Base-by-base conservation (phyloP, 2,329 filamentous ascomycete species). In the Neofusicoccum laricinum region DNA sequence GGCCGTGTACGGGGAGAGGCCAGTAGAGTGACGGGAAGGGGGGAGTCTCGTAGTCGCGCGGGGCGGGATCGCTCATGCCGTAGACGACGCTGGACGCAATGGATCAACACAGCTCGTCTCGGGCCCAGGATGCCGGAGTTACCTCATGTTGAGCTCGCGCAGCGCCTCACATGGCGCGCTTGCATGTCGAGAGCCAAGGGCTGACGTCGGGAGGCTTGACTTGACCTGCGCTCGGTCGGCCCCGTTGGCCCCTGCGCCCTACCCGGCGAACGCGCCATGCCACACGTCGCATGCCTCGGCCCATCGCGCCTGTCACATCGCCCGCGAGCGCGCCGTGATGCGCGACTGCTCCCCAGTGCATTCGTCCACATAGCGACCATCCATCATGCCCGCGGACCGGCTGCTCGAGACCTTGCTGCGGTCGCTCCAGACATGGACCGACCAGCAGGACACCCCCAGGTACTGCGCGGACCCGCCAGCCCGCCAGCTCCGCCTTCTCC, bases 21-120 rank as follows among this genome's bases (percentile, higher is more conserved):
- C 91, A 90, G 79, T 92, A 92, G 66, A 97, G 87, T 41, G 90
- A 91, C 1, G 93, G 93, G 73, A 96, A 97, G 4, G 81, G 75
- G 19, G 92, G 92, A 21, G 86, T 85, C 30, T 77, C 75, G 79
- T 96, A 95, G 74, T 83, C 82, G 38, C 80, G 75, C 0, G 85
- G 78, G 19, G 79, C 76, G 53, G 78, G 78, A 68, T 81, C 77
- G 69, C 76, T 73, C 64, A 78, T 70, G 67, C 77, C 78, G 67
- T 79, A 78, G 61, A 82, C 75, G 71, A 82, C 82, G 69, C 75
- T 77, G 70, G 70, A 66, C 62, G 66, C 69, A 62, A 19, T 25
- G 40, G 15, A 25, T 61, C 25, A 66, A 43, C 34, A 14, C 36
- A 14, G 45, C 3, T 11, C 12, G 1, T 11, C 7, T 2, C 19